Evolutionary conservation across 495 filamentous ascomycete genomes (phyloP).

Genomic region (Penicillium antarcticum): DNA sequence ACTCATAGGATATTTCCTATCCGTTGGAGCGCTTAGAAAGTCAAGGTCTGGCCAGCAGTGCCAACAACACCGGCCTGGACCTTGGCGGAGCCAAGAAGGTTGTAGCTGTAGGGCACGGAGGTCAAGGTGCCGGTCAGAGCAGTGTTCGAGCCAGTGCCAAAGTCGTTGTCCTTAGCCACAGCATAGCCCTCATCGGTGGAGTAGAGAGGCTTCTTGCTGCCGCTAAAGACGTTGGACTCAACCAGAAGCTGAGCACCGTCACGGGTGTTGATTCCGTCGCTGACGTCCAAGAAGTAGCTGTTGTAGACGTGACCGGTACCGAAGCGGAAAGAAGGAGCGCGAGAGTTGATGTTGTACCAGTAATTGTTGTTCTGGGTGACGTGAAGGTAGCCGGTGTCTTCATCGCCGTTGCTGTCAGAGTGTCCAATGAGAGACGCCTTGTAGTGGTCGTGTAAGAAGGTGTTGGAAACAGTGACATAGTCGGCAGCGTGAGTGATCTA

Average conservation of each 20-base stretch:
- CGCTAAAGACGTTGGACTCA: slow-evolving; percentile 57
- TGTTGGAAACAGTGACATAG: slow-evolving; percentile 50
- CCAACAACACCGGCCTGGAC: slow-evolving; percentile 45
- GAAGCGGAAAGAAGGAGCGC: slow-evolving; percentile 59
- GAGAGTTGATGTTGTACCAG: slow-evolving; percentile 59
- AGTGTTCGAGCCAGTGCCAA: slow-evolving; percentile 46
- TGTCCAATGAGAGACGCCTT: slow-evolving; percentile 64
- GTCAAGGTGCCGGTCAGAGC: slow-evolving; percentile 47
- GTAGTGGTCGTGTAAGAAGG: slow-evolving; percentile 59
- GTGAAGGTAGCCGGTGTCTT: slow-evolving; percentile 52
- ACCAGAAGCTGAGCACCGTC: slow-evolving; percentile 62
- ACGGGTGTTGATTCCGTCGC: slow-evolving; percentile 62
- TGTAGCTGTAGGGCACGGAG: slow-evolving; percentile 51
- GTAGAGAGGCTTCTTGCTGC: slow-evolving; percentile 47
- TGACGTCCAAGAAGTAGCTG: slow-evolving; percentile 44
- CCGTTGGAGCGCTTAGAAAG: slow-evolving; percentile 34
- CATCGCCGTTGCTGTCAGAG: slow-evolving; percentile 37
- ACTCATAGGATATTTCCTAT: no score
- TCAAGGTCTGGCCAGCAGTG: slow-evolving; percentile 54
- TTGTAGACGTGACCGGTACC: slow-evolving; percentile 57
- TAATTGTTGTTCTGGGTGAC: slow-evolving; percentile 63
- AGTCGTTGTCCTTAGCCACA: slow-evolving; percentile 52
- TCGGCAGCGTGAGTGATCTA: slow-evolving; percentile 46
- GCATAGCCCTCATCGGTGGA: slow-evolving; percentile 53
- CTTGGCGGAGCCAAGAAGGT: slow-evolving; percentile 36